These are phyloP conservation scores for Lactarius vividus DNA, from an alignment of 768 basidiomycete species.

Conservation along the genomic window DNA sequence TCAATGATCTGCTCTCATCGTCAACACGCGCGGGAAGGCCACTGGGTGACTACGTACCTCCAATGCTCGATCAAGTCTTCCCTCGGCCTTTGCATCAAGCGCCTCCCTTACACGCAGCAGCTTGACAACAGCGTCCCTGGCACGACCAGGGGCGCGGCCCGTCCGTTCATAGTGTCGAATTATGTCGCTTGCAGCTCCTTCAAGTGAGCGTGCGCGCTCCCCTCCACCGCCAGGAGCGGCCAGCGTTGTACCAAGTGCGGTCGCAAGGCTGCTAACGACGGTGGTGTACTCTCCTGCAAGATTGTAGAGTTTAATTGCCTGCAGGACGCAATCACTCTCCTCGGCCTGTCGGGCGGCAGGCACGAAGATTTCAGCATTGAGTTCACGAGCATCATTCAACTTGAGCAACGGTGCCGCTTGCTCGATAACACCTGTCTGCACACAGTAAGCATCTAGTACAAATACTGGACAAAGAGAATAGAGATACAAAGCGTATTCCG, in stretches of 20 bases:
- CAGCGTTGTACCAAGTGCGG: conserved; percentile 81
- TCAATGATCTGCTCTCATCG: conserved; percentile 68
- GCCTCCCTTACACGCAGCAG: conserved; percentile 81
- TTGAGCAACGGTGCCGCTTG: conserved; percentile 76
- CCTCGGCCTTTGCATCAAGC: conserved; percentile 67
- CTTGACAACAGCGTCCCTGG: conserved; percentile 69
- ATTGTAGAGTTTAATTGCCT: conserved; percentile 95
- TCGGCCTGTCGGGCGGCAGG: conserved; percentile 80
- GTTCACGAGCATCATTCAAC: conserved; percentile 61
- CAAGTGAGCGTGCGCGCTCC: conserved; percentile 65
- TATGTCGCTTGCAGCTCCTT: conserved; percentile 75
- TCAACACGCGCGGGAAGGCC: conserved; percentile 2
- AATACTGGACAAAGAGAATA: not conserved
- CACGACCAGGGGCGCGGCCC: conserved; percentile 68
- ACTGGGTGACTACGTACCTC: conserved; percentile 54
- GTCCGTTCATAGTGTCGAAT: conserved; percentile 76
- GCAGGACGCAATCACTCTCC: conserved; percentile 78
- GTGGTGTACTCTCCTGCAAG: conserved; percentile 88
- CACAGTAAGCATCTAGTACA: not conserved
- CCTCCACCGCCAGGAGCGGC: conserved; percentile 54
- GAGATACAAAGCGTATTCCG: conserved; percentile 81
- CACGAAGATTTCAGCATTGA: conserved; percentile 79
- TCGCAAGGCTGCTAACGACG: conserved; percentile 84
- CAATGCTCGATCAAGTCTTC: conserved; percentile 72
- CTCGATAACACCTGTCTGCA: conserved; percentile 83